phyloP scores from a whole-genome alignment of 2,329 filamentous ascomycete genomes.

The Apiospora rasikravindrae region DNA sequence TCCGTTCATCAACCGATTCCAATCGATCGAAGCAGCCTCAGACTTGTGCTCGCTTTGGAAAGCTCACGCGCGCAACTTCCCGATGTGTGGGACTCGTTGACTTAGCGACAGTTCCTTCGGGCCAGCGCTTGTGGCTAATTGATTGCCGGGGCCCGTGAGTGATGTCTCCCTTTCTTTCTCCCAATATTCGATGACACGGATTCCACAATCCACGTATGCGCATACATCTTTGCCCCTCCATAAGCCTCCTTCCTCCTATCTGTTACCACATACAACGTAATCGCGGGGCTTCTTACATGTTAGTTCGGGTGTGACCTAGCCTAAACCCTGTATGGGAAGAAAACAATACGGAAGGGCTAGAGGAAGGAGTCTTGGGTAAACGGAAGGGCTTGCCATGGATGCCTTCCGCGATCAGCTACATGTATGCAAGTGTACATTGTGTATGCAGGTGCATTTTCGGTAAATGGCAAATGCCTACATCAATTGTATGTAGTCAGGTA shows the following conservation, averaged over 20 bases:
- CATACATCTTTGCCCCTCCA: neutral
- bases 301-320: slow-evolving; percentile 13
- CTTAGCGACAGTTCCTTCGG: neutral
- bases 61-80: neutral
- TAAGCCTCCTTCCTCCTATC: neutral
- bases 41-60: neutral
- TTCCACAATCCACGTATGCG: neutral
- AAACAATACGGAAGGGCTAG: slow-evolving; percentile 9
- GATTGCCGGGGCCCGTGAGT: neutral
- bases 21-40: neutral
- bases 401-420: neutral
- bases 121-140: neutral
- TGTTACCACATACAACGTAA: slow-evolving; percentile 17
- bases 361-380: slow-evolving; percentile 2
- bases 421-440: too few relatives aligned
- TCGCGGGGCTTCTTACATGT: slow-evolving; percentile 6
- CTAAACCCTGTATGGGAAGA: slow-evolving; percentile 13
- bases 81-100: neutral
- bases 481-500: too few relatives aligned
- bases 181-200: neutral
- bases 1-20: neutral
- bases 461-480: neutral
- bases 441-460: neutral
- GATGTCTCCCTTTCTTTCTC: neutral
- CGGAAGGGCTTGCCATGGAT: neutral